Evolutionary conservation across 1,284 basidiomycete genomes (phyloP), one percentile per base, ranked within the genome.

Genomic region (Paramarasmius palmivorus): DNA sequence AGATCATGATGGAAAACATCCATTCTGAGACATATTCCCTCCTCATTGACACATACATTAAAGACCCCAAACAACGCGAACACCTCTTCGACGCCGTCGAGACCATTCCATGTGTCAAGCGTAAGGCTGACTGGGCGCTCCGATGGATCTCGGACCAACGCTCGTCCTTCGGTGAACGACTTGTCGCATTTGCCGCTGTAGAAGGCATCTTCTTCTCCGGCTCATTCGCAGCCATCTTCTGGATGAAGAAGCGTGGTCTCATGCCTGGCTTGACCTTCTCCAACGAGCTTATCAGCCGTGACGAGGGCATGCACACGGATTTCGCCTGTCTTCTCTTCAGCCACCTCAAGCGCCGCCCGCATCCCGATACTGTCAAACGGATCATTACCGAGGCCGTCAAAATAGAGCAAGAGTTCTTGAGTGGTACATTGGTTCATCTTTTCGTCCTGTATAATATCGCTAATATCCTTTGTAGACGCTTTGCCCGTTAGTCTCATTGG

Each of bases 1-100:
- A 98, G 69, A 96, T 98, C 69, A 98, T 98, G 95, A 98, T 98
- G 92, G 96, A 98, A 72, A 95, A 95, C 70, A 89, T 95, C 49
- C 93, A 95, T 72, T 96, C 95, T 3, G 96, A 98, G 73, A 96
- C 95, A 1, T 98, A 98, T 74, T 98, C 96, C 5, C 88, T 99
- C 40, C 88, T 98, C 64, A 97, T 99, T 70, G 94, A 99, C 75
- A 94, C 95, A 7, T 98, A 98, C 71, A 95, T 98, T 75, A 94
- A 93, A 69, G 96, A 98, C 63, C 76, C 88, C 10, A 78, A 74
- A 15, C 83, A 95, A 69, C 87, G 93, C 53, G 86, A 90, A 56
- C 90, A 89, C 68, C 88, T 98, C 37, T 98, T 98, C 68, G 88
- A 95, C 59, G 95, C 95, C 25, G 84, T 98, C 58, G 95, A 98